Evolutionary conservation across 352 stramenopile genomes (phyloP), one percentile per base, ranked within the genome.

Genomic region (Pythium insidiosum): DNA sequence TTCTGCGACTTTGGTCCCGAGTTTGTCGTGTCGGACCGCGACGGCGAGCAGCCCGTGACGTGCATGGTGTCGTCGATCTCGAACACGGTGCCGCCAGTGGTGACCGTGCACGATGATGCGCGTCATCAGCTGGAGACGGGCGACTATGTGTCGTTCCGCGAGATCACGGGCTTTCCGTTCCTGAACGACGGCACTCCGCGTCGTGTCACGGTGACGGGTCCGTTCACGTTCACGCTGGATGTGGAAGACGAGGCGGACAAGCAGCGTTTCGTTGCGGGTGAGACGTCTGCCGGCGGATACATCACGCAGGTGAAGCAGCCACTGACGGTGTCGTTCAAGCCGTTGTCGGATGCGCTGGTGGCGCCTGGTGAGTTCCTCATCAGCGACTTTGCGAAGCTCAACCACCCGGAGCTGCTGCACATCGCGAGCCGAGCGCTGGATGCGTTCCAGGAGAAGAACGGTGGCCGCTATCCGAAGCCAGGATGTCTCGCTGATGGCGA

Each of bases 1-100:
- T 99, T 99, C 74, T 98, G 94, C 63, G 96, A 99, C 64, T 99
- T 99, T 78, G 96, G 96, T 6, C 63, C 94, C 19, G 69, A 85
- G 13, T 99, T 98, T 68, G 58, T 97, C 0, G 85, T 98, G 9
- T 77, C 71, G 5, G 96, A 99, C 63, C 83, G 82, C 23, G 87
- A 98, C 61, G 95, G 95, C 30, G 91, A 98, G 49, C 85, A 95
- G 50, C 86, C 92, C 0, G 68, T 92, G 12, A 96, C 69, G 15
- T 96, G 78, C 50, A 90, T 98, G 66, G 81, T 99, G 31, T 79
- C 96, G 43, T 96, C 85, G 6, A 90, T 99, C 38, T 88, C 95
- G 6, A 83, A 88, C 47, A 72, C 60, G 5, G 55, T 55, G n/a
- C 73, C 70, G 11, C 72, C 80, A 13, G 61, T 98, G 21, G 81